Conservation (phyloP, 2,329 filamentous ascomycete species). For the Lachnellula willkommii region DNA sequence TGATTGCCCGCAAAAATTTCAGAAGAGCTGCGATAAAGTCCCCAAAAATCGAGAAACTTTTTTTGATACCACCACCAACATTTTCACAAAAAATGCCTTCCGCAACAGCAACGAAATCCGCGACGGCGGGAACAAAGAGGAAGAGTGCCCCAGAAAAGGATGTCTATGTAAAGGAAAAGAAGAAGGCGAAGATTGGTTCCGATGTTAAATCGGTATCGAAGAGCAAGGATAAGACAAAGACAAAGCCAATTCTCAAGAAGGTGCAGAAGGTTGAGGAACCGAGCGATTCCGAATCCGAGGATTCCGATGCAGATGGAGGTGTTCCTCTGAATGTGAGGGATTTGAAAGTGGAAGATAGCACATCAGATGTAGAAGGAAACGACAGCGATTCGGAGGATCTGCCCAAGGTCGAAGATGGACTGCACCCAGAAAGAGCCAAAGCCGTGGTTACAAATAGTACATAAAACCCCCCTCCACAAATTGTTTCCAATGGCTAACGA, state of each 20-base stretch:
- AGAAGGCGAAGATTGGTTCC: conserved; percentile 45
- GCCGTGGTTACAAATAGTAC: conserved; percentile 27
- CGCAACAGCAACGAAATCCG: conserved; percentile 38
- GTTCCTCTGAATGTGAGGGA: conserved; percentile 13
- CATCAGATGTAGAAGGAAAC: conserved; percentile 17
- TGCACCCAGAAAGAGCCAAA: conserved; percentile 32
- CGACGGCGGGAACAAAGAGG: conserved; percentile 49
- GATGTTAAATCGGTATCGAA: conserved; percentile 13
- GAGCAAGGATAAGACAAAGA: conserved; percentile 22
- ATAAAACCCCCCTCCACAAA: background rate
- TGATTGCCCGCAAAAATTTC: conserved; percentile 5
- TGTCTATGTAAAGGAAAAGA: conserved; percentile 39
- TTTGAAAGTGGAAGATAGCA: conserved; percentile 4
- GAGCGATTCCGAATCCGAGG: conserved; percentile 37
- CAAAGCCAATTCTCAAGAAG: conserved; percentile 10
- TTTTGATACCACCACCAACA: background rate
- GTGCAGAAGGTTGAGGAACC: conserved; percentile 32
- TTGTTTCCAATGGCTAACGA: conserved; percentile 31
- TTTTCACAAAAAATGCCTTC: conserved; percentile 26
- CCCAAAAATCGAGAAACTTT: conserved; percentile 7
- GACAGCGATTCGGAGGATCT: conserved; percentile 35
- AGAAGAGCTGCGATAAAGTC: conserved; percentile 11
- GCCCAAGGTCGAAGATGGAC: conserved; percentile 29
- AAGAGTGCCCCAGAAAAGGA: conserved; percentile 48
- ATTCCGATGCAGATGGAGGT: conserved; percentile 34